Percentiles rank a stretch among this genome's conserved stretches.
These are phyloP conservation scores for Clausena lansium DNA, from an alignment of 345 rosid species.

Conservation along the genomic window DNA sequence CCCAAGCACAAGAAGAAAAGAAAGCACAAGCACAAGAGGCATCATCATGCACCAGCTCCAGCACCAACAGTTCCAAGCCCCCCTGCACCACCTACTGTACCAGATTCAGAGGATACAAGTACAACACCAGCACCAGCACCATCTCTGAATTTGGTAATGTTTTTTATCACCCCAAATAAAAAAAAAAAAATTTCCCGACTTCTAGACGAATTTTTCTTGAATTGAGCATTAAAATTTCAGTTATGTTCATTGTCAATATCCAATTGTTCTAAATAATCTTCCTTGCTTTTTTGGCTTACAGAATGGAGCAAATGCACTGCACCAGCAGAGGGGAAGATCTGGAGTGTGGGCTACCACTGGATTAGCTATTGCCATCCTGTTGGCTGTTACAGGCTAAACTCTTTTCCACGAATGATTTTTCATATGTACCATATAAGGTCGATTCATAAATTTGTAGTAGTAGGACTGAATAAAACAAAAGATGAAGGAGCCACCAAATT, in stretches of 20 bases:
- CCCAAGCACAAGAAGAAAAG: slow-evolving; percentile 53
- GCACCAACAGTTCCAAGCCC: slow-evolving; percentile 75
- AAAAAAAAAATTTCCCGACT: not conserved
- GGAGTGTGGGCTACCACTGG: slow-evolving; percentile 49
- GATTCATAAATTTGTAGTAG: slow-evolving; percentile 20
- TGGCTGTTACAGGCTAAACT: slow-evolving; percentile 42
- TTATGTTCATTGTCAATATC: not conserved
- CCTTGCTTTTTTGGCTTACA: slow-evolving; percentile 30
- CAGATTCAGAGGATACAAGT: slow-evolving; percentile 60
- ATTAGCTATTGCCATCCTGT: slow-evolving; percentile 45
- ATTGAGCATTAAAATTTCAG: slow-evolving; percentile 2
- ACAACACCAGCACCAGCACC: slow-evolving; percentile 86
- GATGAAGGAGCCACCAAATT: slow-evolving; percentile 14
- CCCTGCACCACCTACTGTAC: slow-evolving; percentile 72
- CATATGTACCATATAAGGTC: slow-evolving; percentile 25
- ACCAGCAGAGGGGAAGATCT: slow-evolving; percentile 39
- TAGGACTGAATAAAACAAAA: slow-evolving; percentile 26
- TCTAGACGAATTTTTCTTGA: not conserved
- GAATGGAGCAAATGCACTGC: slow-evolving; percentile 58
- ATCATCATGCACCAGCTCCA: slow-evolving; percentile 76
- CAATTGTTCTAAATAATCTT: slow-evolving; percentile 11
- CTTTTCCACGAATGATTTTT: slow-evolving; percentile 21
- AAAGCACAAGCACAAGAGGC: slow-evolving; percentile 64
- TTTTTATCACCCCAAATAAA: slow-evolving; percentile 4
- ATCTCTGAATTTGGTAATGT: slow-evolving; percentile 45